Evolutionary conservation across 208 protist genomes (phyloP), one percentile per base, ranked within the genome.

Genomic region (Trypanosomatidae sp.): DNA sequence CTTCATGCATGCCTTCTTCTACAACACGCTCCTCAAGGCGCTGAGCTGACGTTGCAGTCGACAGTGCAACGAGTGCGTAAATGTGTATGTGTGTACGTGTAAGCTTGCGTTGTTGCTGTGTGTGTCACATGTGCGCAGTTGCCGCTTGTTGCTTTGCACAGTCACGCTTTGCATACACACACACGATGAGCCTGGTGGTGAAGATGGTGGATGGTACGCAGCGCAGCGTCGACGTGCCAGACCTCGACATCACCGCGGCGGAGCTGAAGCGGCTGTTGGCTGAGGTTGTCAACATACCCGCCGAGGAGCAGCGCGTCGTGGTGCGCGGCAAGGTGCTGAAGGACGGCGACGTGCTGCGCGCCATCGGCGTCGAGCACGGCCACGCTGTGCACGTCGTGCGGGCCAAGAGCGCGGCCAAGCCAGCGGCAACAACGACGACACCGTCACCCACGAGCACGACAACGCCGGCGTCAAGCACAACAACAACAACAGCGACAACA

Each of bases 1-100:
- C 22, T 89, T 88, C 66, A 66, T 89, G 40, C 71, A 90, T 48
- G 70, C 69, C 15, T 93, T 93, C 55, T 90, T 86, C 56, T 84
- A 89, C 45, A 86, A 88, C 45, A 84, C 59, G 18, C 62, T 89
- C 26, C 18, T 87, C 11, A 87, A 89, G 22, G 80, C 84, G 33
- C 41, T 93, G 33, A 62, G 84, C 52, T 81, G 51, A 59, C 15
- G 6, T 24, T 19, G 10, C n/a, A 15, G n/a, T n/a, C n/a, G n/a
- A n/a, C n/a, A n/a, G n/a, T n/a, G n/a, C n/a, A n/a, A n/a, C n/a
- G n/a, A n/a, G n/a, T n/a, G n/a, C n/a, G n/a, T n/a, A n/a, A n/a
- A n/a, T n/a, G n/a, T n/a, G n/a, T n/a, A n/a, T n/a, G n/a, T n/a
- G 5, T 49, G 11, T 49, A 35, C 21, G 22, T 6, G 16, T 41